Base-by-base conservation (phyloP, 371 early-diverging fungal genomes). In the Ordospora colligata region DNA sequence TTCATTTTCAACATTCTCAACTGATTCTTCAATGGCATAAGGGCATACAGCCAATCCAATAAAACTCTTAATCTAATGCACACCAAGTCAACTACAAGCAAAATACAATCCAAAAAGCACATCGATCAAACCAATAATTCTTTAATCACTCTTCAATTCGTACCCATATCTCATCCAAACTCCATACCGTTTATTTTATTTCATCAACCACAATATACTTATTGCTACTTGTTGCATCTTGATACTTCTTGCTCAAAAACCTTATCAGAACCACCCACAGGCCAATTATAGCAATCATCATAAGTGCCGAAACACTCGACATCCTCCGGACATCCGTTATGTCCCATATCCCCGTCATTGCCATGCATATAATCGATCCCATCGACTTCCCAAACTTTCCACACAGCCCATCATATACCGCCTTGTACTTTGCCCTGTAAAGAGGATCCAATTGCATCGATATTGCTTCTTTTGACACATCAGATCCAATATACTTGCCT, bases 341-440 rank as follows among this genome's bases (percentile, higher is more conserved):
- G 42, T 79, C 71, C 45, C 74, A 70, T 27, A 75, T 27, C 40
- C 58, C 58, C 8, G 58, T 58, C 58, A 58, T 58, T 3, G 40
- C 37, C 10, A 40, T 73, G 47, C 49, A 68, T 19, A 47, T 43
- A 7, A 77, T 11, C 2, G 83, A 78, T 3, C 80, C 72, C 32
- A 80, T 23, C 21, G 75, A 69, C 66, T 83, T 85, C 7, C 85
- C 85, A 9, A 83, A 65, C 76, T 83, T 85, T 17, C 80, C 77
- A 65, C 74, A 78, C 4, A 82, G 62, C 52, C 85, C 84, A 73
- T 85, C 85, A 72, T 75, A 82, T 4, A 85, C 58, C 44, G 83
- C 81, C 68, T 83, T 83, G 58, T 74, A 80, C 25, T 69, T 40
- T 14, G 80, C 49, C 51, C 82, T 71, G 67, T 80, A 76, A 37